Evolutionary conservation across 257 asterid species (phyloP).

Genomic region (Vinca minor): DNA sequence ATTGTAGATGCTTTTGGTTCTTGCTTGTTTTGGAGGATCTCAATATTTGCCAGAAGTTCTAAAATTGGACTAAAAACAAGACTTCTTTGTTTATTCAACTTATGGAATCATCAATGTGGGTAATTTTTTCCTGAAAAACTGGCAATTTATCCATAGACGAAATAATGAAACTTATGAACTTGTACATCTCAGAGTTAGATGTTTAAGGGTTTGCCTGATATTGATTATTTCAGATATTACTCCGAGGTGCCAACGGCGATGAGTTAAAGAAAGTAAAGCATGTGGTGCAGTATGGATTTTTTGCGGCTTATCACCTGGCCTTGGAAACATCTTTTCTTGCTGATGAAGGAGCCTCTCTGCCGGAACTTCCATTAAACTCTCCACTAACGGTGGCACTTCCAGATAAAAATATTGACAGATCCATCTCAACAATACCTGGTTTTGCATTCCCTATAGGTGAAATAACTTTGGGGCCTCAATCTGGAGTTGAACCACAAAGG

Average conservation of each 20-base stretch:
- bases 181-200: not conserved
- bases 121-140: not conserved
- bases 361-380: slow-evolving; percentile 59
- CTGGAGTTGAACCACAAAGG: slow-evolving; percentile 46
- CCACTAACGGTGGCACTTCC: slow-evolving; percentile 77
- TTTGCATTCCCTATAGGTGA: slow-evolving; percentile 36
- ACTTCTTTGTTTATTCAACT: not conserved
- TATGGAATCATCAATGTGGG: not conserved
- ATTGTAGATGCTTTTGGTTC: not conserved
- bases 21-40: not conserved
- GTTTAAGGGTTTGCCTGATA: slow-evolving; percentile 12
- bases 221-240: slow-evolving; percentile 60
- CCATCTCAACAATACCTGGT: slow-evolving; percentile 73
- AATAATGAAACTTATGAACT: not conserved
- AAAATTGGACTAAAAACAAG: not conserved
- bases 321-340: slow-evolving; percentile 96
- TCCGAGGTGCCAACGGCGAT: slow-evolving; percentile 81
- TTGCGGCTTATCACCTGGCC: slow-evolving; percentile 96
- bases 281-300: slow-evolving; percentile 83
- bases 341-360: slow-evolving; percentile 95
- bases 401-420: slow-evolving; percentile 57
- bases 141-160: not conserved
- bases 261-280: slow-evolving; percentile 95
- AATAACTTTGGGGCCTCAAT: slow-evolving; percentile 36
- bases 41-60: not conserved